Base-by-base conservation (phyloP, 1,139 yeast genomes). In the Geotrichum klebahnii region DNA sequence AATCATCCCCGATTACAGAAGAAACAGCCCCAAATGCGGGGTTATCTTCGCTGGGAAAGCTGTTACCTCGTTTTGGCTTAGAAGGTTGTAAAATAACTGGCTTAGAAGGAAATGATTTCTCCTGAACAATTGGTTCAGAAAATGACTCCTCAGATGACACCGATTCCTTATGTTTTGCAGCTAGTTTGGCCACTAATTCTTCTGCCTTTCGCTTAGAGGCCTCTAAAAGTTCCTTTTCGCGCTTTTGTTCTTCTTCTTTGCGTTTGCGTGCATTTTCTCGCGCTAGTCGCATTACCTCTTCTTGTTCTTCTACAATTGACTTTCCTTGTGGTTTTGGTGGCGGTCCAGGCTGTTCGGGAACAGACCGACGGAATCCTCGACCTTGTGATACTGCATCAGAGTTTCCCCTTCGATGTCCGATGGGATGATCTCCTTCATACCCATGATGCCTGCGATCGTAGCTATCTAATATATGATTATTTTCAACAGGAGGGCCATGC, bases 181-280 rank as follows among this genome's bases (percentile, higher is more conserved):
- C 49, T 2, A 49, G 33, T 34, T 44, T 43, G 17, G 52, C 52
- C n/a, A 52, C 54, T 34, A 53, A 53, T 45, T 60, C 64, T 33
- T 56, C 66, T 23, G 62, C 58, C 47, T 58, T 57, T 36, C 57
- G 59, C 44, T 57, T 57, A 9, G 64, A 61, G 5, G 61, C 63
- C 46, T 59, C 66, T 34, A 59, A 55, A 5, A 61, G 55, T 43
- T 64, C 69, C 34, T 58, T 55, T 49, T 67, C 70, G 17, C 48
- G 52, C 20, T 57, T 56, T 40, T 52, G 59, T 45, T 67, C 71
- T 44, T 67, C 69, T 46, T 67, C 71, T 47, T 66, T 49, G 19
- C 55, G 52, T 28, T 49, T 45, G 10, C 50, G 23, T 6, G 55
- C 55, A 29, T 49, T 46, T 46, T 52, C 55, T 8, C 55, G 39